Evolutionary conservation across 768 basidiomycete genomes (phyloP), one percentile per base, ranked within the genome.

Genomic region (Hericium coralloides): DNA sequence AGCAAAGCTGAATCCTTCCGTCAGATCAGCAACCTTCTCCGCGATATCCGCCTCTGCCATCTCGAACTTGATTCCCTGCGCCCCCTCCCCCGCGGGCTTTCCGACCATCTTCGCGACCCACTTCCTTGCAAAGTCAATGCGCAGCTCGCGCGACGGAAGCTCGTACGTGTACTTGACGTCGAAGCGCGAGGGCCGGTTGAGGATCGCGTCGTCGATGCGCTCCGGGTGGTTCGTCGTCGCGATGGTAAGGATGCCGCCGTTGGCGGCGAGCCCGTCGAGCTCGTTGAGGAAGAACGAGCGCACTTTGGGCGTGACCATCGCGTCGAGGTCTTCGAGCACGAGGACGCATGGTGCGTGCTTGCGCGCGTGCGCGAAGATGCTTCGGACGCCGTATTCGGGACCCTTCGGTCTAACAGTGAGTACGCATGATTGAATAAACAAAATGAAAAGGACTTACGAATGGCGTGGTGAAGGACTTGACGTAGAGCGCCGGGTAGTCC

Each of bases 251-350:
- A 77, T 63, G 2, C 76, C 76, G 41, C 75, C 70, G 54, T 76
- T 77, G 25, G 71, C 67, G 36, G 72, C 59, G n/a, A 63, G 62
- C 12, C 65, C 61, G 41, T 65, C 60, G 1, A 70, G 52, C 61
- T 76, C 70, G 58, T 76, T 76, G 43, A 77, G 65, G 68, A 77
- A 76, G 68, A 74, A 76, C 9, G 69, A 67, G 17, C 73, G 65
- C 48, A 74, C 71, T 18, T 60, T 49, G 38, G 72, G 67, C 38
- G 53, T 73, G 52, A 78, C 72, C 58, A 76, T 68, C 4, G 71
- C 68, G 57, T 78, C 76, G 9, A 76, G 64, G 56, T 77, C 76
- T 57, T 78, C 76, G 3, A 77, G 55, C 12, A 77, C 60, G 41
- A 78, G 63, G 25, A 70, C 59, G 45, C 70, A 70, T 14, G 66